A percentile compares a stretch with the other conserved stretches of the same genome.
phyloP scores from a whole-genome alignment of 2,329 filamentous ascomycete species.

The Penicillium polonicum region DNA sequence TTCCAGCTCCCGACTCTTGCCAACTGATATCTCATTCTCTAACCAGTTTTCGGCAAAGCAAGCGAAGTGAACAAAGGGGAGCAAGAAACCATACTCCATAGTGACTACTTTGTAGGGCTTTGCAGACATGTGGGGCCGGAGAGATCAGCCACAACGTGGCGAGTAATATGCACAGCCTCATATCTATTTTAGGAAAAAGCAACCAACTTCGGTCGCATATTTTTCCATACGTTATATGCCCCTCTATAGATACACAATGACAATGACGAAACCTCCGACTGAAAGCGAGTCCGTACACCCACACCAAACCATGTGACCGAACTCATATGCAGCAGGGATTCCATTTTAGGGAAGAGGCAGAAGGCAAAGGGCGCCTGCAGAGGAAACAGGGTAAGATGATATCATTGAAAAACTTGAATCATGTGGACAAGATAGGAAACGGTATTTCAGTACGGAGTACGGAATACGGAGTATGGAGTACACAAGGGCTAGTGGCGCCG shows the following conservation, averaged over 20 bases:
- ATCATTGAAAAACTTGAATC: conserved; percentile 14
- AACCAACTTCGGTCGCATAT: neutral
- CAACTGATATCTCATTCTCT: neutral
- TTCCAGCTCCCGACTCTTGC: neutral
- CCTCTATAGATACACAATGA: neutral
- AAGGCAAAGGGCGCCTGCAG: conserved; percentile 4
- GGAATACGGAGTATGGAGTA: neutral
- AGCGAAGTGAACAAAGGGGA: neutral
- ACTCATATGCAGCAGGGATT: conserved; percentile 26
- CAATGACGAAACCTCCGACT: conserved; percentile 2
- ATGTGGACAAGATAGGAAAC: conserved; percentile 1
- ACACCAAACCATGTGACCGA: conserved; percentile 25
- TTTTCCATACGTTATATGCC: neutral
- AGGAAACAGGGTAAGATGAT: conserved; percentile 18
- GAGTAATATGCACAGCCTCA: conserved; percentile 3
- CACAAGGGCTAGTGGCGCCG: conserved; percentile 25
- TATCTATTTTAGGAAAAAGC: conserved; percentile 8
- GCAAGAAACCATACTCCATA: neutral
- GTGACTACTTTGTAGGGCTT: neutral
- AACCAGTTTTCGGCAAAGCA: neutral
- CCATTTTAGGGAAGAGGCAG: conserved; percentile 7
- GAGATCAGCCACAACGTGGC: conserved; percentile 12
- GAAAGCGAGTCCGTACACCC: conserved; percentile 7
- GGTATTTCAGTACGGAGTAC: neutral
- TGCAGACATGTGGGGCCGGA: conserved; percentile 5